A percentile compares a stretch with the other conserved stretches of the same genome.
These are phyloP conservation scores for Aquilaria yunnanensis DNA, from an alignment of 345 rosid genomes.

Conservation along the genomic window DNA sequence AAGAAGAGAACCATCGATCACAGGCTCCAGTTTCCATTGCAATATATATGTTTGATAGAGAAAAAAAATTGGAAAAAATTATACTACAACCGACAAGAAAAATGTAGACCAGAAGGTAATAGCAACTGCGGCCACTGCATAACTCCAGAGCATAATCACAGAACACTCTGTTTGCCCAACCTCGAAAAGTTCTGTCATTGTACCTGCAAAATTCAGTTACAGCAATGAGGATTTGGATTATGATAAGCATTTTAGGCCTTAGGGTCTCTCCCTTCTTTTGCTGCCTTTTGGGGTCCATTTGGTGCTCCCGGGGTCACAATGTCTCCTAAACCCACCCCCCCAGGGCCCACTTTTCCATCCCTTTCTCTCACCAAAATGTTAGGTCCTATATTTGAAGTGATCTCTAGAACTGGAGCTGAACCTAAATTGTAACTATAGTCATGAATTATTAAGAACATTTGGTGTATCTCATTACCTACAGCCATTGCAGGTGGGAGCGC, in stretches of 20 bases:
- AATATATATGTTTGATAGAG: no score
- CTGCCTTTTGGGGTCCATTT: not conserved
- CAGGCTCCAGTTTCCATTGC: no score
- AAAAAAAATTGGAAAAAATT: not conserved
- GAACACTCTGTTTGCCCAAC: constrained; percentile 37
- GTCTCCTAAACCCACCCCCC: no score
- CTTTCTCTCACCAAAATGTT: no score
- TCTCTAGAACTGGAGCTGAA: no score
- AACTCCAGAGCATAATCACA: constrained; percentile 34
- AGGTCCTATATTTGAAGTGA: no score
- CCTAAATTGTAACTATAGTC: no score
- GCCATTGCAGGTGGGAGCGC: constrained; percentile 50
- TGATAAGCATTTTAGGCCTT: not conserved
- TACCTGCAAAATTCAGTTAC: constrained; percentile 20
- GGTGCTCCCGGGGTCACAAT: no score
- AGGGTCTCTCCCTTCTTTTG: not conserved
- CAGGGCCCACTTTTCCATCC: no score
- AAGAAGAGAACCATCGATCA: no score
- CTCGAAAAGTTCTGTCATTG: constrained; percentile 34
- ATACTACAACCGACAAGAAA: constrained; percentile 35
- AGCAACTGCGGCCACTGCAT: constrained; percentile 27
- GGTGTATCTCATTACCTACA: constrained; percentile 22
- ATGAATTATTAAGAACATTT: no score
- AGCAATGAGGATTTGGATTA: not conserved
- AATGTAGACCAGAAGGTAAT: constrained; percentile 42